Evolutionary conservation across 129 eudicot genomes (phyloP).

Genomic region (Helichrysum umbraculigerum): DNA sequence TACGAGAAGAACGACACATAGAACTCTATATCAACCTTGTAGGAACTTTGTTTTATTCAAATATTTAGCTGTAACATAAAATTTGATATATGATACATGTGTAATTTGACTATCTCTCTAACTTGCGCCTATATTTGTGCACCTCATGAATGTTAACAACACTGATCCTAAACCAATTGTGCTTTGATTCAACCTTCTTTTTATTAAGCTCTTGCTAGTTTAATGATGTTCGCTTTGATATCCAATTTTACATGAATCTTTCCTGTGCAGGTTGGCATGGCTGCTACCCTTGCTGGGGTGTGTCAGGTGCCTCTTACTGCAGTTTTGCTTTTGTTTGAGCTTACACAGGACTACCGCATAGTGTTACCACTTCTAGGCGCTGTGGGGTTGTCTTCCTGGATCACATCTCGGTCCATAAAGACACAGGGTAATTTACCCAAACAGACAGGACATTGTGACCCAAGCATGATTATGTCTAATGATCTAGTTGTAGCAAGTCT

Average conservation of each 20-base stretch:
- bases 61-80: background rate
- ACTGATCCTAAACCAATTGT: background rate
- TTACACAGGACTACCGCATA: slow-evolving; percentile 92
- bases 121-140: background rate
- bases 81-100: background rate
- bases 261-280: slow-evolving; percentile 88
- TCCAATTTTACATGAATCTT: slow-evolving; percentile 7
- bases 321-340: slow-evolving; percentile 87
- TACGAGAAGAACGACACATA: background rate
- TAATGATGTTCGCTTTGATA: background rate
- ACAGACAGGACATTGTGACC: slow-evolving; percentile 26
- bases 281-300: slow-evolving; percentile 98
- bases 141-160: background rate
- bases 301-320: slow-evolving; percentile 92
- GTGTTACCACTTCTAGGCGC: slow-evolving; percentile 92
- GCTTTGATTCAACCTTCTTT: background rate
- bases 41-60: background rate
- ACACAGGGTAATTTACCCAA: slow-evolving; percentile 33
- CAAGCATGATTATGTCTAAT: slow-evolving; percentile 14
- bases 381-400: slow-evolving; percentile 89
- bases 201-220: background rate
- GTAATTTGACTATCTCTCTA: background rate
- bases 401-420: slow-evolving; percentile 60
- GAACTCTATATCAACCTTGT: background rate
- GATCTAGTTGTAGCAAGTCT: background rate